Evolutionary conservation across 2,329 filamentous ascomycete genomes (phyloP), one percentile per base, ranked within the genome.

Genomic region (Sporothrix pseudoabietina): DNA sequence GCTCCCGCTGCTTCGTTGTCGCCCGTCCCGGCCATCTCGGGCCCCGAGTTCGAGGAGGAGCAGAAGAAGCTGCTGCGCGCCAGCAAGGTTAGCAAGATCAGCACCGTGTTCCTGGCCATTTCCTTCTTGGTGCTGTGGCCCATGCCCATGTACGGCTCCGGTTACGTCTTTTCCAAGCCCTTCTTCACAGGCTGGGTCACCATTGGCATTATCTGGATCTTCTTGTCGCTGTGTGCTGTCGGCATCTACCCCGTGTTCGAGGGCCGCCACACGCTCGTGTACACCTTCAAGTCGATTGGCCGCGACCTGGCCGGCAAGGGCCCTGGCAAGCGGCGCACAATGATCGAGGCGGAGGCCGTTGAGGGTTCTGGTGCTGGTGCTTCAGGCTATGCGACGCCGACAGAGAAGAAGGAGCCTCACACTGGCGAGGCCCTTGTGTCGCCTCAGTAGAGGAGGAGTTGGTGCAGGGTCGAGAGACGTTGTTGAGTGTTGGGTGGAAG

Each of bases 111-210:
- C 22, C 73, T 82, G 78, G 76, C 77, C 0, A 75, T 97, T 0
- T 86, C 89, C 0, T 84, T 97, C 72, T 84, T 97, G 0, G 85
- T 97, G 1, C 87, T 97, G 19, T 97, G 94, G 94, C 94, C 94
- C 0, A 95, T 97, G 87, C 94, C 94, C 0, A 90, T 97, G 89
- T 97, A 96, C 79, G 94, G 93, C 12, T 86, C 87, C 0, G 88
- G 88, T 0, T 97, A 97, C 79, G 87, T 97, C 71, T 97, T 96
- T 82, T 90, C 87, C 80, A 92, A 93, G 84, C 86, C 85, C 32
- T 96, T 96, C 84, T 96, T 95, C 82, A 93, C 91, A 0, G 92
- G 92, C 63, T 95, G 92, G 92, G 88, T 94, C 12, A 86, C 89
- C 0, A 88, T 93, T 9, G 91, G 91, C 10, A 92, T 96, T 72